Evolutionary conservation across 495 filamentous ascomycete genomes (phyloP), one percentile per base, ranked within the genome.

Genomic region (Immersiella caudata): DNA sequence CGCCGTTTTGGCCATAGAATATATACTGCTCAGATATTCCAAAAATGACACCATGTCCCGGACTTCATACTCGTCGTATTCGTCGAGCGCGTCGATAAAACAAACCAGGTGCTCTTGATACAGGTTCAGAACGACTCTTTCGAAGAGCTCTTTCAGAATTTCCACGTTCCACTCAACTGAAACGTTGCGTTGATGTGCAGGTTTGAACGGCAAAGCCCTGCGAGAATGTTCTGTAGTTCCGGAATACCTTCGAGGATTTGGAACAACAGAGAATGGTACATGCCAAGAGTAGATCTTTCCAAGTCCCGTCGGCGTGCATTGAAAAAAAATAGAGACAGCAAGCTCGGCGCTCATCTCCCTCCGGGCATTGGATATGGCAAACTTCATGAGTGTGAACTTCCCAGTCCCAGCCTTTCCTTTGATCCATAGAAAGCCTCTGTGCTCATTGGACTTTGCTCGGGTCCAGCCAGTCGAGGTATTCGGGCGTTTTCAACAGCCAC

Each of bases 401-500:
- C 84, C 84, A 26, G 78, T 73, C 8, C 82, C 84, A 8, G 84
- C 81, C 57, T 86, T 85, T 8, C 84, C 83, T 65, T 75, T 81
- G 25, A 87, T 80, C 84, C 84, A 86, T 11, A 87, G 62, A 40
- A 87, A 77, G 11, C 83, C 82, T 57, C 80, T 72, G 67, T 82
- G 79, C 26, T 81, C 60, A 4, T 25, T 11, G 20, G 79, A 58
- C 50, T 77, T 71, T 0, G n/a, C 18, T 40, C 4, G 67, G 50
- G 63, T 84, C 75, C 16, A 85, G 77, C 84, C 83, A 87, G 11
- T 67, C 52, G n/a, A 56, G 16, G 62, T 82, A 85, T 26, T 77
- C 68, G 0, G 70, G 58, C n/a, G 79, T 71, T 0, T 65, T 63
- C 6, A 84, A 67, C 29, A 87, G 66, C 84, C 83, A 87, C 66